Conservation (phyloP, 2,329 filamentous ascomycete genomes). For the Sclerotinia spermophila region DNA sequence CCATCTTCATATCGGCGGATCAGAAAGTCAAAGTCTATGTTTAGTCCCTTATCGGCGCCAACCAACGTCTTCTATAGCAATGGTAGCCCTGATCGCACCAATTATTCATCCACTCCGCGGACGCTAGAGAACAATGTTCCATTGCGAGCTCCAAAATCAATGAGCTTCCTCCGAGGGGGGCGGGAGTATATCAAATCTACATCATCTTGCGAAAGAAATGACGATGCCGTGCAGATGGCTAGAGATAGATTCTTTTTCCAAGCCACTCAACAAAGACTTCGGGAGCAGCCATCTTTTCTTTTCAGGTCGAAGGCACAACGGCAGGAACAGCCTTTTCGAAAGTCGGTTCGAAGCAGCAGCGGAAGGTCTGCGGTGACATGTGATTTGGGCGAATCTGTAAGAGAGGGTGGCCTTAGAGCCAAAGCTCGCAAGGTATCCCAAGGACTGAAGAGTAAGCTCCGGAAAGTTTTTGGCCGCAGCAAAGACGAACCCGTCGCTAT, state of each 20-base stretch:
- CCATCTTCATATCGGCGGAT: conserved; percentile 49
- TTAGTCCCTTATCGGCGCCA: conserved; percentile 36
- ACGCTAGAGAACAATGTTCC: conserved; percentile 29
- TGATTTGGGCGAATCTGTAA: conserved; percentile 26
- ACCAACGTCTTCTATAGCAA: conserved; percentile 33
- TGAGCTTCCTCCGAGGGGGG: conserved; percentile 48
- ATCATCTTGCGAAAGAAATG: conserved; percentile 33
- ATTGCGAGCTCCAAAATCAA: conserved; percentile 51
- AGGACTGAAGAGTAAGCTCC: conserved; percentile 59
- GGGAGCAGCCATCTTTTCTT: conserved; percentile 45
- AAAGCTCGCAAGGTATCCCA: conserved; percentile 61
- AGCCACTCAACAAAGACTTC: conserved; percentile 37
- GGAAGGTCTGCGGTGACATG: conserved; percentile 36
- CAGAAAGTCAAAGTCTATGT: conserved; percentile 55
- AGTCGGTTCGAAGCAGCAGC: conserved; percentile 49
- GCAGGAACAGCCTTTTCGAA: conserved; percentile 41
- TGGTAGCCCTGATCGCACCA: conserved; percentile 28
- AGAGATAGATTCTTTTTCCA: conserved; percentile 40
- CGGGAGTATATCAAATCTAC: conserved; percentile 30
- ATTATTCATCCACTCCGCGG: conserved; percentile 24
- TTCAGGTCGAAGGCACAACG: conserved; percentile 41
- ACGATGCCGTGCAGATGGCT: conserved; percentile 39
- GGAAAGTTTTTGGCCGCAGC: conserved; percentile 50
- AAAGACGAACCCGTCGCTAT: conserved; percentile 40
- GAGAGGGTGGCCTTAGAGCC: conserved; percentile 43